These are phyloP conservation scores for Drosera capensis DNA, from an alignment of 148 eudicot genomes.

Conservation along the genomic window DNA sequence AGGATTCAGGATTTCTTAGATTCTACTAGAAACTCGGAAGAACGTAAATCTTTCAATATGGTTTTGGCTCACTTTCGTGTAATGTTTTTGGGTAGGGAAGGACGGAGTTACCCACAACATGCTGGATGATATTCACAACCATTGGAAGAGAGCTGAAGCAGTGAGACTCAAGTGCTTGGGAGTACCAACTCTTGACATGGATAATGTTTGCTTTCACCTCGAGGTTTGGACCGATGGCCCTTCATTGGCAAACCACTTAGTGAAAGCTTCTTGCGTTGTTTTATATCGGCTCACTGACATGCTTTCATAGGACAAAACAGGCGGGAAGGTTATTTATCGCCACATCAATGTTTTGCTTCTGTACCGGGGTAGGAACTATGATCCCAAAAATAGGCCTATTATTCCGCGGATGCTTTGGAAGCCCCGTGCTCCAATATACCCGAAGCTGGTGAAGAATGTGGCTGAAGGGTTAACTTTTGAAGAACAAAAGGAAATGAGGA, in stretches of 20 bases:
- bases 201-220: slow-evolving; percentile 70
- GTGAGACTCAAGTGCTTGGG: slow-evolving; percentile 90
- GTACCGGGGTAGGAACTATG: slow-evolving; percentile 79
- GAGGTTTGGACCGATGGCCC: slow-evolving; percentile 32
- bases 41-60: background rate
- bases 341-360: slow-evolving; percentile 54
- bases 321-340: slow-evolving; percentile 68
- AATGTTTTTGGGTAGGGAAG: slow-evolving; percentile 23
- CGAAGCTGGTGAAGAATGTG: slow-evolving; percentile 73
- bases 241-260: background rate
- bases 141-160: slow-evolving; percentile 91
- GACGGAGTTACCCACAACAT: slow-evolving; percentile 85
- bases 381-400: slow-evolving; percentile 45
- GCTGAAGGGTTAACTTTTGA: slow-evolving; percentile 83
- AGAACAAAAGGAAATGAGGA: slow-evolving; percentile 79
- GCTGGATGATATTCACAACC: slow-evolving; percentile 84
- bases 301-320: slow-evolving; percentile 61
- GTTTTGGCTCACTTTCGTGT: background rate
- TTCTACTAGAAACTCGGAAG: background rate
- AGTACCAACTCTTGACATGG: slow-evolving; percentile 95
- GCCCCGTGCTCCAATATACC: slow-evolving; percentile 75
- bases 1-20: background rate
- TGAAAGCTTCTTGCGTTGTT: background rate
- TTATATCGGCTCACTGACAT: background rate
- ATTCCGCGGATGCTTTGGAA: slow-evolving; percentile 92